phyloP scores from a whole-genome alignment of 2,329 filamentous ascomycete species.

The Alternaria triticina region DNA sequence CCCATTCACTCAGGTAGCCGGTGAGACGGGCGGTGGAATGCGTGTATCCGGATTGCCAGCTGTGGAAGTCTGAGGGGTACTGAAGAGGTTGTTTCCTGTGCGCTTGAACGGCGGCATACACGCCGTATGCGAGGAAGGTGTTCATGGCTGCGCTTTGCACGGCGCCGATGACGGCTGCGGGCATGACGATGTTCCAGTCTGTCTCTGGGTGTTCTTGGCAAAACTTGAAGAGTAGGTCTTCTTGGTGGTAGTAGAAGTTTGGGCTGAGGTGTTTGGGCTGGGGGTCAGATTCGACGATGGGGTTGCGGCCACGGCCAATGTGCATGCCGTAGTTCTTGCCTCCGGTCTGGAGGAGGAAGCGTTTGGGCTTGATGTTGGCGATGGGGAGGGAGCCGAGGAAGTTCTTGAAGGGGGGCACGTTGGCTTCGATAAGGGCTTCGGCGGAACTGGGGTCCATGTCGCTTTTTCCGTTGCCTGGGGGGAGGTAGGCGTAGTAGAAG shows the following conservation, averaged over 20 bases:
- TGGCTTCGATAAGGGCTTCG: constrained; percentile 11
- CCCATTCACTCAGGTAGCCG: constrained; percentile 22
- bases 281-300: constrained; percentile 19
- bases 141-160: constrained; percentile 18
- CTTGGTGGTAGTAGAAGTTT: constrained; percentile 24
- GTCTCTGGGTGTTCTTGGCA: constrained; percentile 10
- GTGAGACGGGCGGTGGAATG: constrained; percentile 18
- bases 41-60: constrained; percentile 12
- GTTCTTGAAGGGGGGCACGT: constrained; percentile 13
- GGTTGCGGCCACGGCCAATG: constrained; percentile 14
- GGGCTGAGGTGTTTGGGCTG: constrained; percentile 17
- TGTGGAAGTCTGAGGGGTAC: constrained; percentile 2
- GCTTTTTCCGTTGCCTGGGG: constrained; percentile 7
- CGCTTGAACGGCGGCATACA: constrained; percentile 16
- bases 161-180: constrained; percentile 9
- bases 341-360: constrained; percentile 19
- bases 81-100: constrained; percentile 12
- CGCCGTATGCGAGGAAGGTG: constrained; percentile 6
- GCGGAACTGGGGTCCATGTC: constrained; percentile 10
- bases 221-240: constrained; percentile 11
- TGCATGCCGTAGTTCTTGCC: constrained; percentile 20
- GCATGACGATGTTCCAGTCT: constrained; percentile 13
- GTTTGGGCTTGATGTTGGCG: constrained; percentile 12
- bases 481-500: constrained; percentile 22
- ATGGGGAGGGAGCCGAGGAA: constrained; percentile 11